Evolutionary conservation across 2,329 filamentous ascomycete species (phyloP), one percentile per base, ranked within the genome.

Genomic region (Colletotrichum lindemuthianum): DNA sequence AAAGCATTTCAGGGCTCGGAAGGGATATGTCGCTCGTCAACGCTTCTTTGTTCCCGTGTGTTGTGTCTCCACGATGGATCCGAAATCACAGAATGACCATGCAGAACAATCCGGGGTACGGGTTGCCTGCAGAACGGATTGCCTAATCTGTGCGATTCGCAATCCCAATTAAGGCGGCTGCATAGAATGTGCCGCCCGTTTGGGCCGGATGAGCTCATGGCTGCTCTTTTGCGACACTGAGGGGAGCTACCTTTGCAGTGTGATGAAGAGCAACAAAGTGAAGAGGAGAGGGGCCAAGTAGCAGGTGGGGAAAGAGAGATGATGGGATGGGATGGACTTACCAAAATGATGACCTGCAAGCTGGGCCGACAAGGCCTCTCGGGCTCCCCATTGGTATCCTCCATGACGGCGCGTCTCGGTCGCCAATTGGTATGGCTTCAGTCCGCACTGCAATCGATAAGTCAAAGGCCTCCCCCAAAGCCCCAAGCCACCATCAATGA

Each of bases 311-410:
- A 13, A 15, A 11, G 15, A 2, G 33, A 24, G 41, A 57, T 60
- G 59, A 59, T 50, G 47, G 66, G 56, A 64, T 54, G 34, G 47
- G 52, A 48, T n/a, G 41, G 57, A 84, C 89, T 81, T 81, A 93
- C 90, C 81, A 93, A 77, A 64, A 93, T 83, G 78, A 92, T 92
- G 50, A 93, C 88, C 78, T 93, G 90, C 78, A 93, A 79, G 44
- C 87, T 86, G 74, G 87, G 83, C 33, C 33, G 47, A 45, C 12
- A 44, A 43, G 48, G 44, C 37, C 52, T 53, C 10, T 63, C 63
- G 4, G 59, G 48, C 57, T 60, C 57, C 33, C 58, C 61, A 54
- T 65, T 56, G 12, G 58, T 61, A 24, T 61, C 61, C 36, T 55
- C 61, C 61, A 65, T 65, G 45, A 16, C 32, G 37, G 44, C 39